Evolutionary conservation across 2,329 filamentous ascomycete species (phyloP), one percentile per base, ranked within the genome.

Genomic region (Rhexocercosporidium sp.): DNA sequence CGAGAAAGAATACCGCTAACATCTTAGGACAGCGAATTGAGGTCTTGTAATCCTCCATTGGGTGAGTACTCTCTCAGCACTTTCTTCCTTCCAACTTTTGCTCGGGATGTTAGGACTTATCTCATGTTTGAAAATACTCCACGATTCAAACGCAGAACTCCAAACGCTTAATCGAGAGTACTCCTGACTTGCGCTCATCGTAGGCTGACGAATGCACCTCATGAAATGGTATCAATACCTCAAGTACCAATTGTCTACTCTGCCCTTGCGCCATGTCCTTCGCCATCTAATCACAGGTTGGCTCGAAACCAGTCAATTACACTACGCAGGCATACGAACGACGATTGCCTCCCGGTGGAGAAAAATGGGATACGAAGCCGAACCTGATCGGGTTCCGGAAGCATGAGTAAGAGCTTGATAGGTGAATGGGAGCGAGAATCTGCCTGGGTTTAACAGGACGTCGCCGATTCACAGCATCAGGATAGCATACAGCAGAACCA

Each of bases 201-300:
- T 60, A 41, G 60, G 47, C 39, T 62, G 2, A 62, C 60, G 11
- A 54, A 53, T 12, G 39, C 51, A 25, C 47, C 60, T 2, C 49
- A 44, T 12, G 27, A 51, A 5, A 25, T 39, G 18, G 22, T 8
- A 6, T 54, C 22, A 25, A 49, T 27, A 12, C 54, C 31, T 3
- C 39, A 27, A 27, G 14, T 18, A 59, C 49, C 61, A 44, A 63
- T 1, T 51, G n/a, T 53, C 7, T 39, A 62, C 7, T 27, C 16
- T 22, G n/a, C 20, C 25, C 22, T 18, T 0, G 16, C 18, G 27
- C 34, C 34, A 22, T 22, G 9, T 57, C 34, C n/a, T 25, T 25
- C 20, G 2, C n/a, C 34, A 3, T 11, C 5, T 16, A 7, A 57
- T 25, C 54, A 57, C 37, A 18, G 6, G 22, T 11, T 12, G 14